Conservation (phyloP, 257 asterid species). For the Solanum chiquidenum region DNA sequence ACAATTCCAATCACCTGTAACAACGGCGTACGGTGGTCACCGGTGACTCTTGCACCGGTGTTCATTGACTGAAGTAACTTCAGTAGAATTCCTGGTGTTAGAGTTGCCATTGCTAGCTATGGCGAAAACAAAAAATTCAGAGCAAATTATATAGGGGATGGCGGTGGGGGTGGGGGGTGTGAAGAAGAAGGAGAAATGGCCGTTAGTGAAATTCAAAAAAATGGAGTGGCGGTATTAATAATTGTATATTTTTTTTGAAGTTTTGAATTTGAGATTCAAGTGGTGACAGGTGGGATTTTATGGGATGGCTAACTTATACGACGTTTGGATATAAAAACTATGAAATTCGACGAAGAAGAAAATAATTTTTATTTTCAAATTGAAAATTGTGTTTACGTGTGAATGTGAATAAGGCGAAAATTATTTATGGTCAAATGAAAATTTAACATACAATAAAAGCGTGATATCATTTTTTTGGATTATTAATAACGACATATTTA, state of each 20-base stretch:
- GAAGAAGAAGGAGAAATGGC: not conserved
- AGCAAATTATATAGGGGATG: not conserved
- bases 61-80: slow-evolving; percentile 89
- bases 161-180: not conserved
- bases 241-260: not conserved
- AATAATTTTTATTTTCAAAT: too few species aligned
- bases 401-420: not conserved
- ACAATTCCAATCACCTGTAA: slow-evolving; percentile 84
- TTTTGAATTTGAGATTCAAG: not conserved
- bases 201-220: not conserved
- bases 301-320: too few species aligned
- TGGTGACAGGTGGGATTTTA: not conserved
- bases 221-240: not conserved
- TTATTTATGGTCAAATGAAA: not conserved
- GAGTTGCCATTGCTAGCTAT: slow-evolving; percentile 44
- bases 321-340: not conserved
- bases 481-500: not conserved
- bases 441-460: not conserved
- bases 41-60: slow-evolving; percentile 62
- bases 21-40: slow-evolving; percentile 95
- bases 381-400: not conserved
- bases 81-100: slow-evolving; percentile 83
- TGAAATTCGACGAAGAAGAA: not conserved
- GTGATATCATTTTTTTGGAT: not conserved
- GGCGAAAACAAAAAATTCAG: not conserved